Conservation (phyloP, 2,329 filamentous ascomycete species). For the Tolypocladium tropicale region DNA sequence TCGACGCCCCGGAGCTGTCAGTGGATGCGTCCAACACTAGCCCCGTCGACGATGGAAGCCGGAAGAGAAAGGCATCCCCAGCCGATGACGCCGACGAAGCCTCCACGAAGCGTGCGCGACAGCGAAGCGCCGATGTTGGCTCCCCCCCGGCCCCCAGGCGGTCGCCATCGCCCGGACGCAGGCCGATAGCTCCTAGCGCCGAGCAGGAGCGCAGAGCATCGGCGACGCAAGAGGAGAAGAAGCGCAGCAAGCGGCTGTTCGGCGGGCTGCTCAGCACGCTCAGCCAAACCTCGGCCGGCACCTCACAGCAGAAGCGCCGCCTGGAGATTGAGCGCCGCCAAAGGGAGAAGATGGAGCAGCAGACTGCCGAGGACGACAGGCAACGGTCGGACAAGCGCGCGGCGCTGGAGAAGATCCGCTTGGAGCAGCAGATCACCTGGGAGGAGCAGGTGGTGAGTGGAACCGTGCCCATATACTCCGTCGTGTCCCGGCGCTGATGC, state of each 20-base stretch:
- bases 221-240: slow-evolving; percentile 59
- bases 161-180: background rate
- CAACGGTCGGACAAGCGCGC: slow-evolving; percentile 55
- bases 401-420: slow-evolving; percentile 49
- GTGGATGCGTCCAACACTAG: background rate
- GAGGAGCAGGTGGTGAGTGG: slow-evolving; percentile 64
- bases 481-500: slow-evolving; percentile 9
- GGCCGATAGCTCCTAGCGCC: background rate
- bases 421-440: slow-evolving; percentile 61
- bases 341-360: slow-evolving; percentile 63
- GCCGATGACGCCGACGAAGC: slow-evolving; percentile 8
- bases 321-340: slow-evolving; percentile 76
- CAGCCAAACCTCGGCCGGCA: slow-evolving; percentile 54
- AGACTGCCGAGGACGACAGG: slow-evolving; percentile 61
- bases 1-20: background rate
- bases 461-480: background rate
- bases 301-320: slow-evolving; percentile 56
- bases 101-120: slow-evolving; percentile 13
- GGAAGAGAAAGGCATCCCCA: slow-evolving; percentile 20
- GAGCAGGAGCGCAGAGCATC: slow-evolving; percentile 2
- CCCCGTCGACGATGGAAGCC: slow-evolving; percentile 4
- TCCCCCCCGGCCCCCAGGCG: background rate
- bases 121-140: background rate
- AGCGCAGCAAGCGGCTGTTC: slow-evolving; percentile 76
- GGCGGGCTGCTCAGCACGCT: slow-evolving; percentile 71